Conservation (phyloP, 1,284 basidiomycete genomes). For the Tausonia pullulans region DNA sequence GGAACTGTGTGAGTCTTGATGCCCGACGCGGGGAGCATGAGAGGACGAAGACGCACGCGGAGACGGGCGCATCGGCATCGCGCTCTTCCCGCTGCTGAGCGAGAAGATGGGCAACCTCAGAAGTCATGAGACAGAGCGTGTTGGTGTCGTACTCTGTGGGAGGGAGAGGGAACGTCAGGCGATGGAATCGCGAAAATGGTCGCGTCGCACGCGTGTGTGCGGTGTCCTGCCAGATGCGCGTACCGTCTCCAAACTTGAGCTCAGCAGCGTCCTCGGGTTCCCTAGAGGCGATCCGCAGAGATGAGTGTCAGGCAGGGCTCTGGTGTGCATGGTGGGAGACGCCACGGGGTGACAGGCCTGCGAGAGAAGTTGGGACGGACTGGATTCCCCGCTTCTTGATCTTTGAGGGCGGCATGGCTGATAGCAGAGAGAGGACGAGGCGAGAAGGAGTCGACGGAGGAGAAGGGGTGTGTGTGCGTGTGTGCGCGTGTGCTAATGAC, state of each 20-base stretch:
- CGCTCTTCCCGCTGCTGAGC: constrained; percentile 54
- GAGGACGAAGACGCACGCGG: constrained; percentile 46
- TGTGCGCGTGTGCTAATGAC: no score
- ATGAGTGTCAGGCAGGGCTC: no score
- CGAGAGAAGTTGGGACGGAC: no score
- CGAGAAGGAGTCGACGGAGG: neutral
- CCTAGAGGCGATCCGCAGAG: neutral
- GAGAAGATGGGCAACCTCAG: constrained; percentile 78
- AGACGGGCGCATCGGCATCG: constrained; percentile 63
- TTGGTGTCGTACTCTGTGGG: constrained; percentile 65
- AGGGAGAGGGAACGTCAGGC: neutral
- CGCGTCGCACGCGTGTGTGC: neutral
- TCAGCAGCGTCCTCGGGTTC: constrained; percentile 9
- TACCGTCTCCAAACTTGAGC: constrained; percentile 11
- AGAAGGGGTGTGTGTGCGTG: no score
- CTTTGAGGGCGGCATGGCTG: no score
- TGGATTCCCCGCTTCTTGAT: no score
- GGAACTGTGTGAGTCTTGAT: neutral
- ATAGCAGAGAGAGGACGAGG: no score
- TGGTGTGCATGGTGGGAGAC: neutral
- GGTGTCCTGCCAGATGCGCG: neutral
- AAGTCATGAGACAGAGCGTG: constrained; percentile 77
- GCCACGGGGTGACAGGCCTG: neutral
- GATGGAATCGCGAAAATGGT: neutral
- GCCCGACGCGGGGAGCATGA: neutral